Percentiles rank a stretch among this genome's conserved stretches.
These are phyloP conservation scores for Aspergillus pseudonomiae DNA, from an alignment of 2,329 filamentous ascomycete genomes.

Conservation along the genomic window DNA sequence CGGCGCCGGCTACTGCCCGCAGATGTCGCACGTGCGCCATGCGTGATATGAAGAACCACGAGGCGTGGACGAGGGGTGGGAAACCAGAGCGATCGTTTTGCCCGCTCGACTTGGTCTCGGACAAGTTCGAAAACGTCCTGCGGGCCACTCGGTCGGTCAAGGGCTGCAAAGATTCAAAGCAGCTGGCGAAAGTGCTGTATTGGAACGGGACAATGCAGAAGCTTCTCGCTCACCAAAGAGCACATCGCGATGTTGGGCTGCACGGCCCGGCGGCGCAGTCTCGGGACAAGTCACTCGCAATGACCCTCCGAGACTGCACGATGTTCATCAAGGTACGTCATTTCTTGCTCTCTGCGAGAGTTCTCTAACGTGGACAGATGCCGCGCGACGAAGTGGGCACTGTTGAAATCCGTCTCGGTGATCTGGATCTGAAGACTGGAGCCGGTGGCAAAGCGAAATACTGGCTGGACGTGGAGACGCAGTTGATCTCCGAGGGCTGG, in stretches of 20 bases:
- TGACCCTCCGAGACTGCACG: conserved; percentile 81
- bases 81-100: conserved; percentile 55
- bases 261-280: conserved; percentile 39
- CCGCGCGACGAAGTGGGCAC: conserved; percentile 33
- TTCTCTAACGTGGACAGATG: conserved; percentile 30
- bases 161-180: conserved; percentile 40
- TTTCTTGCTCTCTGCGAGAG: conserved; percentile 4
- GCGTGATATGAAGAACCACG: conserved; percentile 51
- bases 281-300: conserved; percentile 65
- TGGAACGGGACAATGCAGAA: conserved; percentile 39
- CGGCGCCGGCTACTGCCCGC: conserved; percentile 63
- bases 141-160: conserved; percentile 45
- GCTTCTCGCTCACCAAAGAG: conserved; percentile 37
- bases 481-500: conserved; percentile 69
- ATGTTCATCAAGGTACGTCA: conserved; percentile 65
- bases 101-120: conserved; percentile 65
- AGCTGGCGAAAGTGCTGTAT: conserved; percentile 38
- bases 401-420: conserved; percentile 63
- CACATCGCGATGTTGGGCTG: conserved; percentile 39
- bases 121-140: conserved; percentile 47
- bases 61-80: conserved; percentile 33
- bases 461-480: conserved; percentile 67
- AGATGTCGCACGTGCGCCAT: conserved; percentile 77
- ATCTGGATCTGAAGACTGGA: conserved; percentile 76
- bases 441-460: conserved; percentile 65